phyloP scores from a whole-genome alignment of 805 yeast species.

The Wickerhamiella bombiphila region DNA sequence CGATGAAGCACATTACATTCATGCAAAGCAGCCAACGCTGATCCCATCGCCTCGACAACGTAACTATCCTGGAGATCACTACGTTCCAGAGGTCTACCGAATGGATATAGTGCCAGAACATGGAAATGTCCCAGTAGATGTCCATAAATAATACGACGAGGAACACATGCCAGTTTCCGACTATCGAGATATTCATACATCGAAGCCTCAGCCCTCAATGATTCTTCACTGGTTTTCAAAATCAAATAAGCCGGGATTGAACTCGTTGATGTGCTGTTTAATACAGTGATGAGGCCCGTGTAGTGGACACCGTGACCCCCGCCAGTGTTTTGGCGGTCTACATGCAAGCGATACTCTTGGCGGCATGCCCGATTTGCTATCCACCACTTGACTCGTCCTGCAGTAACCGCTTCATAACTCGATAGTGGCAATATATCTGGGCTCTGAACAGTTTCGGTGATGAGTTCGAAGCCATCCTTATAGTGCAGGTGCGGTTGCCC shows the following conservation, averaged over 20 bases:
- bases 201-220: slow-evolving; percentile 12
- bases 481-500: slow-evolving; percentile 1
- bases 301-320: background rate
- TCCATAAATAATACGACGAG: slow-evolving; percentile 13
- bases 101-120: slow-evolving; percentile 16
- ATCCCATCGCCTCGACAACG: slow-evolving; percentile 8
- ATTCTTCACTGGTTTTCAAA: background rate
- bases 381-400: slow-evolving; percentile 12
- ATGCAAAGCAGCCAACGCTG: slow-evolving; percentile 12
- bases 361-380: slow-evolving; percentile 2
- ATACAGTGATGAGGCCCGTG: background rate
- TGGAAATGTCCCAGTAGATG: slow-evolving; percentile 13
- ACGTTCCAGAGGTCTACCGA: slow-evolving; percentile 12
- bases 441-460: slow-evolving; percentile 5
- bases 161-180: slow-evolving; percentile 7
- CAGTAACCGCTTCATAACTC: slow-evolving; percentile 7
- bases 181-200: slow-evolving; percentile 15
- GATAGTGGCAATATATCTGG: slow-evolving; percentile 10
- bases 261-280: background rate
- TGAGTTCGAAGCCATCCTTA: slow-evolving; percentile 1
- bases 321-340: background rate
- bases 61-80: slow-evolving; percentile 9
- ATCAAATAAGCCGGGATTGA: background rate
- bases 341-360: background rate
- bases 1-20: slow-evolving; percentile 13